A percentile compares a stretch with the other conserved stretches of the same genome.
Conservation (phyloP, 1,139 yeast genomes). For the Kodamaea alishanica region DNA sequence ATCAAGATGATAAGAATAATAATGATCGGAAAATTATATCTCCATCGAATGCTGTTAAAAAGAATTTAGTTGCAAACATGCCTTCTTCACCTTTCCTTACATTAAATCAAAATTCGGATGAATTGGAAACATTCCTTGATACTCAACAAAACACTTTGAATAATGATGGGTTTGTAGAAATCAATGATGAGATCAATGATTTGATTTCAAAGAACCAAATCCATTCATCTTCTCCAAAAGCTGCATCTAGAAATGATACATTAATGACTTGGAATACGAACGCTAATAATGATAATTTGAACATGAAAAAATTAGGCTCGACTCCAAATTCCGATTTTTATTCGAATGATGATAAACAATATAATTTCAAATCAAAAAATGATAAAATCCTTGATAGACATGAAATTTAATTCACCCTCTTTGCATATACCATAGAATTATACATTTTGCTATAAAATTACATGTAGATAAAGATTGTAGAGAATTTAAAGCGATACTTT, state of each 20-base stretch:
- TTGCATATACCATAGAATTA: no score
- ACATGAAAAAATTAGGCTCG: conserved; percentile 23
- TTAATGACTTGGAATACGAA: conserved; percentile 27
- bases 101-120: conserved; percentile 16
- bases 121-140: conserved; percentile 17
- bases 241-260: conserved; percentile 39
- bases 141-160: conserved; percentile 13
- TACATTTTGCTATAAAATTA: no score
- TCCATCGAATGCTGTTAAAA: conserved; percentile 28
- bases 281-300: conserved; percentile 9
- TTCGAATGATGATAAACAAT: conserved; percentile 24
- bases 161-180: conserved; percentile 12
- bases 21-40: conserved; percentile 26
- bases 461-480: no score
- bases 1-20: conserved; percentile 13
- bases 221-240: conserved; percentile 26
- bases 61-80: conserved; percentile 32
- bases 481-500: no score
- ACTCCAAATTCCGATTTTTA: conserved; percentile 36
- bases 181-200: conserved; percentile 21
- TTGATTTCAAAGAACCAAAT: conserved; percentile 12
- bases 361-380: no score
- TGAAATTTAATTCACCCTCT: no score
- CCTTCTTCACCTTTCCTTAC: conserved; percentile 40
- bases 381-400: no score